phyloP scores from a whole-genome alignment of 1,139 yeast species.

The Nakaseomyces delphensis region DNA sequence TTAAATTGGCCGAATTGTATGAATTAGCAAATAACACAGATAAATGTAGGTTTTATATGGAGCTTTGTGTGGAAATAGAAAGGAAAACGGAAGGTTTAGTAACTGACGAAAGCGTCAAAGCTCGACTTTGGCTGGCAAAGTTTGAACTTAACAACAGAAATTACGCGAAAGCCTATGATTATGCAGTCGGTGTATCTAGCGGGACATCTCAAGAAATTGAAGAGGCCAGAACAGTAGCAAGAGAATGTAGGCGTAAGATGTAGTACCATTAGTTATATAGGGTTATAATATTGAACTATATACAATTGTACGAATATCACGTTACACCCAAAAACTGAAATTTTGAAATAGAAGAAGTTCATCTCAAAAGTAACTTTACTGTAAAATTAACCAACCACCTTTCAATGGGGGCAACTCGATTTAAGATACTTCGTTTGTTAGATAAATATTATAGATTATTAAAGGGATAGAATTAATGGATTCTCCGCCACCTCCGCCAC shows the following conservation, averaged over 20 bases:
- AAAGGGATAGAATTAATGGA: not conserved
- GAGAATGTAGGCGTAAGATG: slow-evolving; percentile 45
- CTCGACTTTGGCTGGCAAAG: slow-evolving; percentile 81
- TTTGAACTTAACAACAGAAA: slow-evolving; percentile 49
- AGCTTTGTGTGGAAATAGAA: slow-evolving; percentile 53
- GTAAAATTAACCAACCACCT: no score
- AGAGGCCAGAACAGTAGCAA: slow-evolving; percentile 76
- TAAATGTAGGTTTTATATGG: slow-evolving; percentile 61
- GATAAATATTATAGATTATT: not conserved
- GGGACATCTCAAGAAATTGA: slow-evolving; percentile 81
- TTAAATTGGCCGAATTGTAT: slow-evolving; percentile 59
- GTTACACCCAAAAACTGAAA: not conserved
- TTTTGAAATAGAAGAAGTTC: not conserved
- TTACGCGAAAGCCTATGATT: slow-evolving; percentile 61
- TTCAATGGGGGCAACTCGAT: no score
- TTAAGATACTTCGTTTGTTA: no score
- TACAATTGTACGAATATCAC: not conserved
- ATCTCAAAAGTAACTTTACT: not conserved
- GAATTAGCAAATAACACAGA: slow-evolving; percentile 46
- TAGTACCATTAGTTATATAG: no score
- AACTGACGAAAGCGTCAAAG: slow-evolving; percentile 71
- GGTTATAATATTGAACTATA: not conserved
- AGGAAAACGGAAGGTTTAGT: slow-evolving; percentile 54
- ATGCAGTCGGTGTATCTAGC: slow-evolving; percentile 65
- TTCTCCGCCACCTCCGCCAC: slow-evolving; percentile 10